phyloP scores from a whole-genome alignment of 352 stramenopile species.

The Peronospora destructor region DNA sequence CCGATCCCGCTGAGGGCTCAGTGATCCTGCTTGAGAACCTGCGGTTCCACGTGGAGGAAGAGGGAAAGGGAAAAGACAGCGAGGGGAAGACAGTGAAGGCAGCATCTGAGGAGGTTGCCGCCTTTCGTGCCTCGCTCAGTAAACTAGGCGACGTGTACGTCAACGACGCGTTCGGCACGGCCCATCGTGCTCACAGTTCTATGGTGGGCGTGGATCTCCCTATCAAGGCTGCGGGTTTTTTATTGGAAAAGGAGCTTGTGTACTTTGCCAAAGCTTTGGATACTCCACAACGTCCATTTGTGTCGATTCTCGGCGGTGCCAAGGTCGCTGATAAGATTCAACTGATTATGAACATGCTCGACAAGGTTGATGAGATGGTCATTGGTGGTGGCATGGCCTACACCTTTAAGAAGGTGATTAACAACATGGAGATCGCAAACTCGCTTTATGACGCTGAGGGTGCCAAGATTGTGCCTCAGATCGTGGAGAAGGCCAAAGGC shows the following conservation, averaged over 20 bases:
- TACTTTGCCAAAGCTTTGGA: conserved; percentile 99
- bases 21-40: conserved; percentile 99
- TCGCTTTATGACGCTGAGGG: conserved; percentile 90
- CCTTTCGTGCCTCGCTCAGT: conserved; percentile 89
- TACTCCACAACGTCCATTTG: conserved; percentile 92
- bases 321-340: conserved; percentile 99
- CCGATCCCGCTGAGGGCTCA: conserved; percentile 52
- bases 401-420: conserved; percentile 99
- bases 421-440: conserved; percentile 92
- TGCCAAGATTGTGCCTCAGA: conserved; percentile 79
- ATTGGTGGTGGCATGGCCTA: conserved; percentile 99
- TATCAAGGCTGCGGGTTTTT: conserved; percentile 89
- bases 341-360: conserved; percentile 98
- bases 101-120: conserved; percentile 90
- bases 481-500: conserved; percentile 96
- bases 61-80: conserved; percentile 82
- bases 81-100: conserved; percentile 81
- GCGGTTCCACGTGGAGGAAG: conserved; percentile 97
- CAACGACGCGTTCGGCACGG: conserved; percentile 99
- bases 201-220: conserved; percentile 94
- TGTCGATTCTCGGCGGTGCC: conserved; percentile 97
- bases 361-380: conserved; percentile 98
- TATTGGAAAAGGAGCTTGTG: conserved; percentile 99
- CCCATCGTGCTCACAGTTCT: conserved; percentile 97
- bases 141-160: conserved; percentile 95